These are phyloP conservation scores for Umbelopsis sp. DNA, from an alignment of 192 early-diverging fungal genomes.

Conservation along the genomic window DNA sequence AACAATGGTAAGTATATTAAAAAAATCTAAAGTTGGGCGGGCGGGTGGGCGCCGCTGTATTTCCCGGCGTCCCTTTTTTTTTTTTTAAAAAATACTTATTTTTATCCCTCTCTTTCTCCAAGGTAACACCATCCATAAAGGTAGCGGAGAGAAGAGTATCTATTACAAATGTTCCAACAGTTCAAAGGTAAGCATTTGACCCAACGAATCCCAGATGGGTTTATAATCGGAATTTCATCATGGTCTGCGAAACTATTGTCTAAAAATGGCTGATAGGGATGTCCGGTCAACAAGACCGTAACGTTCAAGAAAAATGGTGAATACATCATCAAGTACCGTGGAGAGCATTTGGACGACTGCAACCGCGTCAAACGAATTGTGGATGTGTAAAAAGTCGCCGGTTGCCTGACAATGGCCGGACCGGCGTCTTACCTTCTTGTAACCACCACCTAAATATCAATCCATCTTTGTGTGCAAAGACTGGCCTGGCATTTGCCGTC, in stretches of 20 bases:
- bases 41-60: no score
- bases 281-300: constrained; percentile 61
- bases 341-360: constrained; percentile 57
- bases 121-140: constrained; percentile 60
- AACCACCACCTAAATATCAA: no score
- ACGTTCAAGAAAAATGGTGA: constrained; percentile 58
- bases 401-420: not conserved
- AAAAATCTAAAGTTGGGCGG: not conserved
- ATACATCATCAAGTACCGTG: constrained; percentile 59
- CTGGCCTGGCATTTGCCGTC: constrained; percentile 10
- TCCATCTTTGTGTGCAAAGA: not conserved
- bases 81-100: constrained; percentile 10
- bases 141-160: constrained; percentile 61
- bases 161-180: constrained; percentile 67
- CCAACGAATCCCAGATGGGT: not conserved
- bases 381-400: constrained; percentile 25
- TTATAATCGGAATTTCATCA: no score
- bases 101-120: constrained; percentile 59
- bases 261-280: constrained; percentile 26
- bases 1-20: constrained; percentile 47
- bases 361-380: constrained; percentile 52
- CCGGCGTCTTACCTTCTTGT: not conserved
- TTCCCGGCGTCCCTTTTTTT: not conserved
- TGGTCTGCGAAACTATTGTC: not conserved
- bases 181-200: constrained; percentile 41